Conservation (phyloP, 805 yeast species). For the Torulaspora microellipsoides region DNA sequence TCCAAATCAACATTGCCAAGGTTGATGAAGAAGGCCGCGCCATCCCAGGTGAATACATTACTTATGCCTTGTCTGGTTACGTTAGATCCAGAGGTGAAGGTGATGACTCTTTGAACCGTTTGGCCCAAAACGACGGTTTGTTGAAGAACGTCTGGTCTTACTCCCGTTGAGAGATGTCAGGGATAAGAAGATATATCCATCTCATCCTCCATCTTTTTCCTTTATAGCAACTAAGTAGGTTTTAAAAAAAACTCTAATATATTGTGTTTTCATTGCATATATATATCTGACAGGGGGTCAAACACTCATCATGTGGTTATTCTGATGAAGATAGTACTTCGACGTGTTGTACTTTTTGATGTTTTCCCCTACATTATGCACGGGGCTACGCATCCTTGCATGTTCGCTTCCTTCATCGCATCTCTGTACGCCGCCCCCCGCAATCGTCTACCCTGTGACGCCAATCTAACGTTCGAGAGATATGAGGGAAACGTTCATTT, state of each 20-base stretch:
- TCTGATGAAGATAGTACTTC: too few relatives aligned
- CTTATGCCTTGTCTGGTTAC: constrained; percentile 96
- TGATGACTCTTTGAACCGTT: constrained; percentile 98
- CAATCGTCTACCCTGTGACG: too few relatives aligned
- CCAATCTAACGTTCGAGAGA: too few relatives aligned
- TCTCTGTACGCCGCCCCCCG: too few relatives aligned
- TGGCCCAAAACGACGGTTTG: constrained; percentile 98
- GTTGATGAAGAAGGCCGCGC: constrained; percentile 97
- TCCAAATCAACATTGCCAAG: constrained; percentile 97
- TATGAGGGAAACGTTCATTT: too few relatives aligned
- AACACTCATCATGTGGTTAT: too few relatives aligned
- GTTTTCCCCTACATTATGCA: too few relatives aligned
- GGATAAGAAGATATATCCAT: not conserved
- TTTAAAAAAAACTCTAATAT: constrained; percentile 7
- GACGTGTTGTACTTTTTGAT: too few relatives aligned
- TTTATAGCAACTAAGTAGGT: constrained; percentile 8
- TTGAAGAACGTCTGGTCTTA: constrained; percentile 93
- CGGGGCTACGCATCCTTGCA: too few relatives aligned
- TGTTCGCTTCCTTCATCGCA: too few relatives aligned
- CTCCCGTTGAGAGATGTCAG: constrained; percentile 63
- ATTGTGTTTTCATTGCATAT: constrained; percentile 5
- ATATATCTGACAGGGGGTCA: too few relatives aligned
- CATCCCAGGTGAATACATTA: constrained; percentile 81
- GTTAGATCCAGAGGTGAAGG: constrained; percentile 99
- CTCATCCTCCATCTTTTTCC: not conserved